phyloP scores from a whole-genome alignment of 345 rosid species.

The Erucastrum elatum region DNA sequence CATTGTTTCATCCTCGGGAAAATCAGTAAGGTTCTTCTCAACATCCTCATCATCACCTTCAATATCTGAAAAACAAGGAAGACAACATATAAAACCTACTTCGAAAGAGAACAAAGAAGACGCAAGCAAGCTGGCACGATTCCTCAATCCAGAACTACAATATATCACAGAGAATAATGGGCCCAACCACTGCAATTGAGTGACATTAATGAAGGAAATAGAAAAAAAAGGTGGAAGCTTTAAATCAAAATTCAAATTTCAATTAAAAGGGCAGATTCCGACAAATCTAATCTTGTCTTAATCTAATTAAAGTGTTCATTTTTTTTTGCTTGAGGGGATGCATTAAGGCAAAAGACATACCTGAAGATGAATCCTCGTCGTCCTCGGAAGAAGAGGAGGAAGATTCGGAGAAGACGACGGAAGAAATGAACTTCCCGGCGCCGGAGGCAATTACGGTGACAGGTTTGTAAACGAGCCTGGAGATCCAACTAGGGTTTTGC shows the following conservation, averaged over 20 bases:
- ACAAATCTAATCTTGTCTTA: neutral
- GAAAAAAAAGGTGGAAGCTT: constrained; percentile 11
- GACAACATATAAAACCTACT: constrained; percentile 7
- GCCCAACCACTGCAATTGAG: neutral
- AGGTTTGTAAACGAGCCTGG: constrained; percentile 54
- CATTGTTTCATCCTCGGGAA: constrained; percentile 40
- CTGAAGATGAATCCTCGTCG: constrained; percentile 50
- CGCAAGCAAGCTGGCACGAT: no score
- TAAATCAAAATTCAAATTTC: constrained; percentile 20
- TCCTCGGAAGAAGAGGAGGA: constrained; percentile 59
- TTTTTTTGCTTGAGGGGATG: neutral
- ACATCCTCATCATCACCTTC: constrained; percentile 41
- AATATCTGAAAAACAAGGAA: constrained; percentile 44
- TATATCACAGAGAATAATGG: neutral
- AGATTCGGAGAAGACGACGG: constrained; percentile 68
- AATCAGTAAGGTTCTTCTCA: constrained; percentile 37
- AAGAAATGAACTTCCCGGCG: constrained; percentile 64
- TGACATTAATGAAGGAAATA: constrained; percentile 10
- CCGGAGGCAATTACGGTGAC: constrained; percentile 75
- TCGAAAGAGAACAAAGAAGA: neutral
- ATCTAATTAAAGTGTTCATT: neutral
- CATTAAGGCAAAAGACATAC: constrained; percentile 19
- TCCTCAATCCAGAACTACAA: no score
- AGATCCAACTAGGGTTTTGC: constrained; percentile 1
- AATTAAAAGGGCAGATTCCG: constrained; percentile 18